Evolutionary conservation across 1,284 basidiomycete genomes (phyloP).

Genomic region (Tranzscheliella williamsii): DNA sequence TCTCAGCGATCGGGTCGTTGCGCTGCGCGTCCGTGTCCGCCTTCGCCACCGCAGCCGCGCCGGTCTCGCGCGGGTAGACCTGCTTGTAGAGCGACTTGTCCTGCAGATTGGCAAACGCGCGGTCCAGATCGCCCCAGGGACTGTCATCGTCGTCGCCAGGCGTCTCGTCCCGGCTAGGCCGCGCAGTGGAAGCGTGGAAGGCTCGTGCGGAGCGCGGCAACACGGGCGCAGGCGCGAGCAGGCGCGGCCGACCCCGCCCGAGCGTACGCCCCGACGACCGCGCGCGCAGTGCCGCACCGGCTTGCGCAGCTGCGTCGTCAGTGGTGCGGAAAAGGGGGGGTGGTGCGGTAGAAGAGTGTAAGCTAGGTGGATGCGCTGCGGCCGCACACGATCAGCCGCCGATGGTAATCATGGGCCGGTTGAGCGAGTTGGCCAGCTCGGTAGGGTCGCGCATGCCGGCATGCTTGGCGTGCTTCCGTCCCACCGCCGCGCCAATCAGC

Average conservation of each 20-base stretch:
- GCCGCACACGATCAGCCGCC: conserved; percentile 64
- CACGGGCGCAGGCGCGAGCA: not conserved
- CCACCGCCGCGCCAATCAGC: conserved; percentile 71
- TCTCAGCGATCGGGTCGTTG: conserved; percentile 27
- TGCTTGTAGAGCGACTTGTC: conserved; percentile 32
- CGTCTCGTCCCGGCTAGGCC: not conserved
- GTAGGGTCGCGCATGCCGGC: conserved; percentile 61
- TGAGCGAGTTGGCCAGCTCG: conserved; percentile 43
- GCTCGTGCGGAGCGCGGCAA: not conserved
- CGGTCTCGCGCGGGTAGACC: too few relatives aligned
- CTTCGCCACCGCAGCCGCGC: too few relatives aligned
- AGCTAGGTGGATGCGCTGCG: too few relatives aligned
- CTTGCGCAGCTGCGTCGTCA: too few relatives aligned
- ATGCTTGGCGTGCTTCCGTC: conserved; percentile 79
- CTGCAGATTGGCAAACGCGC: conserved; percentile 27
- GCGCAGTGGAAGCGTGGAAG: conserved; percentile 12
- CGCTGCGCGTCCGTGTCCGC: too few relatives aligned
- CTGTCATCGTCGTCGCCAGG: conserved; percentile 26
- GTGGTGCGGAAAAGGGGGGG: too few relatives aligned
- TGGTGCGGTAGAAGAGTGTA: too few relatives aligned
- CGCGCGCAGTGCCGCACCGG: too few relatives aligned
- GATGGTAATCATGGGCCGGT: conserved; percentile 78
- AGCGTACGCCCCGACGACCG: too few relatives aligned
- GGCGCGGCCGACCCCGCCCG: too few relatives aligned
- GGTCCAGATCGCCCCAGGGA: conserved; percentile 46